Evolutionary conservation across 108 stramenopile species (phyloP).

Genomic region (Nitzschia sp.): DNA sequence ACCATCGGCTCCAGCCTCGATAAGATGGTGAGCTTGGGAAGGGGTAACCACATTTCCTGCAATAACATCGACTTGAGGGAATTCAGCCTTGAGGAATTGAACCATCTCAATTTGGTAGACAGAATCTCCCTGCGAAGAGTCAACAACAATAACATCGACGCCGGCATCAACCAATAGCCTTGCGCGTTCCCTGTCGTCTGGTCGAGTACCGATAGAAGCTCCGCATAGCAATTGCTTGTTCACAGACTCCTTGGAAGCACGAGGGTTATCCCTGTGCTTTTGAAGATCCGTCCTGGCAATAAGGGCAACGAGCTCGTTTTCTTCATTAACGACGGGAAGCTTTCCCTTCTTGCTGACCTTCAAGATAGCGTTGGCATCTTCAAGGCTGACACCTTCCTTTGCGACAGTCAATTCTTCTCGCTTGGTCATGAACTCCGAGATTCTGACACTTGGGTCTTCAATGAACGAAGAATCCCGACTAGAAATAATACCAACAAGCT

Average conservation of each 20-base stretch:
- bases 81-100: constrained; percentile 80
- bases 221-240: constrained; percentile 97
- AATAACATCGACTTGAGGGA: constrained; percentile 93
- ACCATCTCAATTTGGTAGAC: constrained; percentile 98
- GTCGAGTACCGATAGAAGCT: constrained; percentile 98
- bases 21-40: constrained; percentile 94
- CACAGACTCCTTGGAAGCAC: constrained; percentile 87
- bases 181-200: constrained; percentile 92
- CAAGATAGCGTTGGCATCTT: constrained; percentile 95
- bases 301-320: constrained; percentile 95
- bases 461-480: constrained; percentile 97
- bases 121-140: constrained; percentile 99
- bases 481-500: constrained; percentile 96
- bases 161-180: constrained; percentile 91
- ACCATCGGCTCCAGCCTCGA: constrained; percentile 99
- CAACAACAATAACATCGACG: constrained; percentile 98
- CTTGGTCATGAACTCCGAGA: constrained; percentile 93
- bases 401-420: constrained; percentile 84
- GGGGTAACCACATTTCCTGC: constrained; percentile 99
- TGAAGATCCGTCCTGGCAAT: constrained; percentile 98
- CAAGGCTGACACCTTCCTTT: constrained; percentile 86
- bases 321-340: constrained; percentile 95
- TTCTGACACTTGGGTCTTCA: constrained; percentile 72
- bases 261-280: constrained; percentile 97
- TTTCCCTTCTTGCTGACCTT: constrained; percentile 97